Evolutionary conservation across 257 asterid genomes (phyloP).

Genomic region (Capsicum chinense): DNA sequence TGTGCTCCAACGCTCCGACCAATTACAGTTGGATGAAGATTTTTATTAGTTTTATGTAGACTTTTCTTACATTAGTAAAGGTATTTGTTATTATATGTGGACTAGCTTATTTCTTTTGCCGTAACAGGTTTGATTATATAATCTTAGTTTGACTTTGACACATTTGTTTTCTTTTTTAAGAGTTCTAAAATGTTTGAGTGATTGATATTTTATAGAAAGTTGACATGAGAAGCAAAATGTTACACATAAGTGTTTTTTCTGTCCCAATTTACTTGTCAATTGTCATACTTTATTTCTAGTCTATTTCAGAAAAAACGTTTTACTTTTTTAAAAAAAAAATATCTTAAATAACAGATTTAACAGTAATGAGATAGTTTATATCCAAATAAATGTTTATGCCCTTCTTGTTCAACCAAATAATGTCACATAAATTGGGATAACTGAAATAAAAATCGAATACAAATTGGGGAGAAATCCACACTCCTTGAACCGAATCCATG

Average conservation of each 20-base stretch:
- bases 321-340: neutral
- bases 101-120: neutral
- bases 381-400: accelerated
- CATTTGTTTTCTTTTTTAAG: neutral
- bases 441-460: neutral
- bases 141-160: neutral
- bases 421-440: neutral
- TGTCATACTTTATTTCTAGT: neutral
- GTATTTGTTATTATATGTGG: neutral
- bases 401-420: neutral
- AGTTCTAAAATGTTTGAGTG: neutral
- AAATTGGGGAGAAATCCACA: neutral
- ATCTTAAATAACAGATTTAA: accelerated
- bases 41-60: neutral
- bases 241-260: neutral
- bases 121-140: neutral
- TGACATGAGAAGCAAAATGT: neutral
- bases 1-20: accelerated
- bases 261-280: neutral
- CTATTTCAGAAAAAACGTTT: neutral
- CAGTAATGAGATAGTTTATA: neutral
- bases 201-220: neutral
- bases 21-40: neutral
- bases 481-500: neutral
- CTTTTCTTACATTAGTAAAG: neutral